phyloP scores from a whole-genome alignment of 805 yeast species.

The Tetrapisispora fleetii region DNA sequence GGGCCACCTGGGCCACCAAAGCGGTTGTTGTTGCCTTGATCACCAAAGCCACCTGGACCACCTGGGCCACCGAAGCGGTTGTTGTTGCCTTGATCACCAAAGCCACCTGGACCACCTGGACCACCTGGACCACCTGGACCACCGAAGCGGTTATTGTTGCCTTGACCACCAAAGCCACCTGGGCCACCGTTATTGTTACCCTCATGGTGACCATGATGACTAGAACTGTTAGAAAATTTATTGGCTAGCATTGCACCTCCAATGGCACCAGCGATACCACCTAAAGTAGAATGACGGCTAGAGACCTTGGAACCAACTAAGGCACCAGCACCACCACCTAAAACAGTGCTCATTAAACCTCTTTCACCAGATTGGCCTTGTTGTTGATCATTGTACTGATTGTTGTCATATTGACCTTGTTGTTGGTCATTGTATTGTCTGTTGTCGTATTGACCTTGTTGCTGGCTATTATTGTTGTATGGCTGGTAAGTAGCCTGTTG shows the following conservation, averaged over 20 bases:
- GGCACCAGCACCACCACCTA: constrained; percentile 48
- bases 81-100: no score
- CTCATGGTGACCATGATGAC: constrained; percentile 4
- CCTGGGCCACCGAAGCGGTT: constrained; percentile 7
- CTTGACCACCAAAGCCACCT: constrained; percentile 4
- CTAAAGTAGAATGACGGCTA: constrained; percentile 26
- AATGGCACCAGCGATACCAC: constrained; percentile 43
- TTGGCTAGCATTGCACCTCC: constrained; percentile 47
- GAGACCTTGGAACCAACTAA: constrained; percentile 37
- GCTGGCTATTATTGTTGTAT: constrained; percentile 10
- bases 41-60: constrained; percentile 10
- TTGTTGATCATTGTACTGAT: constrained; percentile 8
- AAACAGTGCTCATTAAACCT: constrained; percentile 17
- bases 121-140: constrained; percentile 7
- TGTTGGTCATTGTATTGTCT: constrained; percentile 9
- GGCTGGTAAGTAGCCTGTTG: constrained; percentile 31
- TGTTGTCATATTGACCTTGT: constrained; percentile 19
- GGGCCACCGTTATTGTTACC: constrained; percentile 13
- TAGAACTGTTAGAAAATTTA: constrained; percentile 22
- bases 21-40: constrained; percentile 15
- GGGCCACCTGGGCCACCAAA: constrained; percentile 11
- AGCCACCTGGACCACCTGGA: constrained; percentile 9
- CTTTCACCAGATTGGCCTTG: constrained; percentile 19
- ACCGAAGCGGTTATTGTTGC: no score
- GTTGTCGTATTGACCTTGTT: constrained; percentile 19